These are phyloP conservation scores for Eucalyptus coolabah DNA, from an alignment of 345 rosid genomes.

Conservation along the genomic window DNA sequence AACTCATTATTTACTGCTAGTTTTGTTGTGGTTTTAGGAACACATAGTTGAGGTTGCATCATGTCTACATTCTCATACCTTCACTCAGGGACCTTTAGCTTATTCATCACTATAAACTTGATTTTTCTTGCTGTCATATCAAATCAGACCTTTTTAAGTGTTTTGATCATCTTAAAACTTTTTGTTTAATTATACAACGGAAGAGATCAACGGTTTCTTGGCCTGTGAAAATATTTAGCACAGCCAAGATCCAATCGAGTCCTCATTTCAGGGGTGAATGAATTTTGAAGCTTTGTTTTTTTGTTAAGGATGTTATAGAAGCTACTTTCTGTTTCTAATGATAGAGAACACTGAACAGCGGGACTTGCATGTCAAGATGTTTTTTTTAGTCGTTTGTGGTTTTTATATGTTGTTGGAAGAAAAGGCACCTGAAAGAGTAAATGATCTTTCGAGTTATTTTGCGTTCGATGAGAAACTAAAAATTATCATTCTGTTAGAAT, in stretches of 20 bases:
- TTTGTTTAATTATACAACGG: not conserved
- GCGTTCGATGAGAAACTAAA: not conserved
- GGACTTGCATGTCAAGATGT: not conserved
- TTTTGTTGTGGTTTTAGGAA: not conserved
- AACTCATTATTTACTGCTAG: not conserved
- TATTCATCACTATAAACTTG: not conserved
- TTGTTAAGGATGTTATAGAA: not conserved
- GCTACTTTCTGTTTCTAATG: not conserved
- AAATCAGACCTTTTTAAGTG: not conserved
- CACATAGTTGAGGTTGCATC: not conserved
- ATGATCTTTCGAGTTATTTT: not conserved
- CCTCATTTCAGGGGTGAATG: not conserved
- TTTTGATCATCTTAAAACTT: not conserved
- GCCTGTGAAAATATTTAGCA: not conserved
- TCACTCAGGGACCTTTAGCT: not conserved
- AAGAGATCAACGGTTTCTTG: not conserved
- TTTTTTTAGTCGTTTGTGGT: not conserved
- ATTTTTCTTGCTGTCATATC: not conserved
- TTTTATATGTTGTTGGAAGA: not conserved
- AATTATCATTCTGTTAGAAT: not conserved
- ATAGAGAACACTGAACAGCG: not conserved
- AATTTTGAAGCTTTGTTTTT: not conserved
- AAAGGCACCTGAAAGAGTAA: not conserved
- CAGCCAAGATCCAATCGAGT: not conserved
- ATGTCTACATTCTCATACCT: not conserved